These are phyloP conservation scores for Sistotremastrum niveocremeum DNA, from an alignment of 768 basidiomycete genomes.

Conservation along the genomic window DNA sequence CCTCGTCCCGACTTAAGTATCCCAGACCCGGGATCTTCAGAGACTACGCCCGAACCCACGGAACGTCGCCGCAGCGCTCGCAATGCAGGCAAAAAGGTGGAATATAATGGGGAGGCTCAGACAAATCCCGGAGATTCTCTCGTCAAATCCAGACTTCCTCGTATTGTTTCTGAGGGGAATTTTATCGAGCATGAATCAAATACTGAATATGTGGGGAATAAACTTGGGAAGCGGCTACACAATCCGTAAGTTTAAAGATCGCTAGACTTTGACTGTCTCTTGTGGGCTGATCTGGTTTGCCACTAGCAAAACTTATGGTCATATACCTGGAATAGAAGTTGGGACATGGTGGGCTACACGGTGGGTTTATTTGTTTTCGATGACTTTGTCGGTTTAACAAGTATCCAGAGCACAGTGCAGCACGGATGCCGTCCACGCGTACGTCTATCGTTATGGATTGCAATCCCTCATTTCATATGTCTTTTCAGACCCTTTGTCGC, in stretches of 20 bases:
- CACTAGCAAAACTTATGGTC: slow-evolving; percentile 60
- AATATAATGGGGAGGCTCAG: slow-evolving; percentile 34
- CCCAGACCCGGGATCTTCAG: no score
- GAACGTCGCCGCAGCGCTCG: slow-evolving; percentile 48
- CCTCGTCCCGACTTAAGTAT: no score
- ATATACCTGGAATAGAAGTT: slow-evolving; percentile 65
- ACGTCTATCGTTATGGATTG: slow-evolving; percentile 17
- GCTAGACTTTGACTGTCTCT: no score
- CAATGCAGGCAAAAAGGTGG: slow-evolving; percentile 39
- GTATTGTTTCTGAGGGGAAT: not conserved
- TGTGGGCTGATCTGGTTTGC: no score
- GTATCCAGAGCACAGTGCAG: slow-evolving; percentile 45
- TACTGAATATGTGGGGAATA: slow-evolving; percentile 5
- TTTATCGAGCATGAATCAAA: no score
- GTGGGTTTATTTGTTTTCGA: slow-evolving; percentile 17
- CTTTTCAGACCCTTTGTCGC: slow-evolving; percentile 60
- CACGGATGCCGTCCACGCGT: slow-evolving; percentile 76
- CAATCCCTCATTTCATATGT: slow-evolving; percentile 2
- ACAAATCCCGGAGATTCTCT: slow-evolving; percentile 8
- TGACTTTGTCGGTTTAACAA: not conserved
- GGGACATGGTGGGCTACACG: slow-evolving; percentile 78
- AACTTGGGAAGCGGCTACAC: slow-evolving; percentile 15
- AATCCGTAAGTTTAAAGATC: slow-evolving; percentile 13
- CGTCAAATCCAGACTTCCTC: not conserved
- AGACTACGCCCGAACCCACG: no score